These are phyloP conservation scores for Synchytrium microbalum DNA, from an alignment of 371 early-diverging fungal species.

Conservation along the genomic window DNA sequence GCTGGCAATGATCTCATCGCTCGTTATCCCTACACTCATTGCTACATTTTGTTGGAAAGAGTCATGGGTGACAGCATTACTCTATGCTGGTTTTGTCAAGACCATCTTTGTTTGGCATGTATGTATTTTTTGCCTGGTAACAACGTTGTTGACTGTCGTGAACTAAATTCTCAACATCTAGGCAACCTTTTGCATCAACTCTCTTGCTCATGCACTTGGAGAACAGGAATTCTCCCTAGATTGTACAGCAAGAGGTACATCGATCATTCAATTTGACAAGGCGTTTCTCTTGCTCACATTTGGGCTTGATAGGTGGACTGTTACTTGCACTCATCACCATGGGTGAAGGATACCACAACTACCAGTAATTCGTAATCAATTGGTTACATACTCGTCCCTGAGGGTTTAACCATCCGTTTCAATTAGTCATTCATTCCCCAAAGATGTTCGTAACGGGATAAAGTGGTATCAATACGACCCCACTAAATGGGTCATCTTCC, in stretches of 20 bases:
- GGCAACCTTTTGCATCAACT: slow-evolving; percentile 35
- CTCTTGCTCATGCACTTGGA: slow-evolving; percentile 32
- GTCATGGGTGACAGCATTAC: slow-evolving; percentile 17
- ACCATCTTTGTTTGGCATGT: slow-evolving; percentile 34
- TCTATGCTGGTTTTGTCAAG: slow-evolving; percentile 27
- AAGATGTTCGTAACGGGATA: slow-evolving; percentile 21
- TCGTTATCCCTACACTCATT: slow-evolving; percentile 24
- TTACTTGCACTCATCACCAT: slow-evolving; percentile 40
- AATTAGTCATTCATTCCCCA: slow-evolving; percentile 1
- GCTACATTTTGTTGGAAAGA: slow-evolving; percentile 27
- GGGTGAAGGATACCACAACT: slow-evolving; percentile 46
- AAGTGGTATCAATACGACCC: slow-evolving; percentile 17
- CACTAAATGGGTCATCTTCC: slow-evolving; percentile 17
- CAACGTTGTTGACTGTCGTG: too few species aligned
- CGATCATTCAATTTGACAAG: too few species aligned
- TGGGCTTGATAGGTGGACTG: too few species aligned
- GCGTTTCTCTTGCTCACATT: too few species aligned
- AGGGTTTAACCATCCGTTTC: slow-evolving; percentile 6
- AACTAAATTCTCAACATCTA: slow-evolving; percentile 29
- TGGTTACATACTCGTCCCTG: slow-evolving; percentile 16
- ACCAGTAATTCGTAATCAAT: neutral
- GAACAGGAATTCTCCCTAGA: slow-evolving; percentile 24
- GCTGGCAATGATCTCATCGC: slow-evolving; percentile 18
- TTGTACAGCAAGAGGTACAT: slow-evolving; percentile 34
- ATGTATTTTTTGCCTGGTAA: too few species aligned